A percentile compares a stretch with the other conserved stretches of the same genome.
These are phyloP conservation scores for Podaxis sp. DNA, from an alignment of 768 basidiomycete species.

Conservation along the genomic window DNA sequence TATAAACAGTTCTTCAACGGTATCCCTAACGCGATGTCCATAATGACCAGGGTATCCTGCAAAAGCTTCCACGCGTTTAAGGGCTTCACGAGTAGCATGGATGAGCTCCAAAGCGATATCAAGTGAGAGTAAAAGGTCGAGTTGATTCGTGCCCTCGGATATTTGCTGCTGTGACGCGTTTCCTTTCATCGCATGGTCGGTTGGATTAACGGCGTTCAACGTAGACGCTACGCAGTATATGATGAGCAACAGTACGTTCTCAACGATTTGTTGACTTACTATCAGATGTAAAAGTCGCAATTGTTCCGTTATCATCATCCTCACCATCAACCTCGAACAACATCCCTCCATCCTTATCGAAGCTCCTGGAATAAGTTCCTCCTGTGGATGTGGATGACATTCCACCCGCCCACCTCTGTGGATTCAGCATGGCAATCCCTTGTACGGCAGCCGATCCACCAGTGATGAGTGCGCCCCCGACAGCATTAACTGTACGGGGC, in stretches of 20 bases:
- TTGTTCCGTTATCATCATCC: neutral
- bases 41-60: constrained; percentile 83
- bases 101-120: constrained; percentile 91
- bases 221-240: neutral
- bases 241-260: neutral
- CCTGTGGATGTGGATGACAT: constrained; percentile 16
- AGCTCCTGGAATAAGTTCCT: constrained; percentile 34
- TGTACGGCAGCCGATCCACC: constrained; percentile 78
- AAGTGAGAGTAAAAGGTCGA: constrained; percentile 89
- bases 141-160: constrained; percentile 32
- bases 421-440: constrained; percentile 88
- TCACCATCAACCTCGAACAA: constrained; percentile 51
- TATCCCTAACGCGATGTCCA: constrained; percentile 85
- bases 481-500: constrained; percentile 73
- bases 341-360: constrained; percentile 40
- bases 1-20: constrained; percentile 92
- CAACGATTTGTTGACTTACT: constrained; percentile 11
- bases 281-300: constrained; percentile 9
- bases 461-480: constrained; percentile 66
- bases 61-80: constrained; percentile 93
- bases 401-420: constrained; percentile 75
- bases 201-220: constrained; percentile 3
- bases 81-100: constrained; percentile 86
- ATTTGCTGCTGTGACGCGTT: constrained; percentile 8
- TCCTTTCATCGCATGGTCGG: neutral